phyloP scores from a whole-genome alignment of 345 rosid genomes.

The Ricinus communis region DNA sequence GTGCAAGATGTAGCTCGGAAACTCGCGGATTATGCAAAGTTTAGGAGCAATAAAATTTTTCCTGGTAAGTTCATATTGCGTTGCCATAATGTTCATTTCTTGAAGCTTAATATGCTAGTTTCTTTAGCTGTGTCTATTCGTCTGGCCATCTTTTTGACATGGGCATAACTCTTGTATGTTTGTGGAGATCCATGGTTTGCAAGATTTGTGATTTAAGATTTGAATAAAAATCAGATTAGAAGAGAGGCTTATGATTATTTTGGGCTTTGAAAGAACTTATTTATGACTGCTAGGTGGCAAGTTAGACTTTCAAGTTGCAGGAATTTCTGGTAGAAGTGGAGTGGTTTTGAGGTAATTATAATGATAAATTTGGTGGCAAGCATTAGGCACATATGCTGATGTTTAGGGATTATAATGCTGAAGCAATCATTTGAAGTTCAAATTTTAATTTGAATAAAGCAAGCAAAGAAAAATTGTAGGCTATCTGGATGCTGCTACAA shows the following conservation, averaged over 20 bases:
- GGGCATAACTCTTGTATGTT: background rate
- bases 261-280: background rate
- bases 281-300: background rate
- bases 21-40: slow-evolving; percentile 76
- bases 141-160: background rate
- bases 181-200: background rate
- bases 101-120: slow-evolving; percentile 1
- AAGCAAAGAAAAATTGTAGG: no score
- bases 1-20: slow-evolving; percentile 86
- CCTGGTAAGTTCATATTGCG: slow-evolving; percentile 42
- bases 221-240: background rate
- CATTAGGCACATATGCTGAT: no score
- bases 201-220: background rate
- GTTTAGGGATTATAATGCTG: no score
- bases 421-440: no score
- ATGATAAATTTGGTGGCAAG: no score
- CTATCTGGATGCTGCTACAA: no score
- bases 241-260: background rate
- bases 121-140: background rate
- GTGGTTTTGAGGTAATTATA: no score
- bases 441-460: no score
- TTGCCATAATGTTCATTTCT: slow-evolving; percentile 10
- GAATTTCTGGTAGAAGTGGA: no score
- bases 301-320: no score
- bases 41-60: slow-evolving; percentile 45